Conservation (phyloP, 2,329 filamentous ascomycete species). For the Ophiostoma triangulosporum region DNA sequence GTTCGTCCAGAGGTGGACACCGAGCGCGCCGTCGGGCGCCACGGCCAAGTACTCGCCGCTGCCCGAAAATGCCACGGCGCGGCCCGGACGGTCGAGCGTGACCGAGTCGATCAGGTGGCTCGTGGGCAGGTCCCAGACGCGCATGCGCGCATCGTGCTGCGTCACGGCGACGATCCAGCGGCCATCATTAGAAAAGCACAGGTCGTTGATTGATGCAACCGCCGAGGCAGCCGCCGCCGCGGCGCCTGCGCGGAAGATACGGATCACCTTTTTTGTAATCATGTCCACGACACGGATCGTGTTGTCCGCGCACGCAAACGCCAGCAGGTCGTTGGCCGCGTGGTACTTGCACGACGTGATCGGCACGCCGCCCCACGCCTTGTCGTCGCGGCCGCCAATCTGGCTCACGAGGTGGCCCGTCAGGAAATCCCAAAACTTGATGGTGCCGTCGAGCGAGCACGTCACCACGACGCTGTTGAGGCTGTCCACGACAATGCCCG, state of each 20-base stretch:
- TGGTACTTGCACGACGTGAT: conserved; percentile 73
- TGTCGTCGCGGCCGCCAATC: conserved; percentile 54
- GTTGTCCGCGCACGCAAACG: conserved; percentile 77
- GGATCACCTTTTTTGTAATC: conserved; percentile 77
- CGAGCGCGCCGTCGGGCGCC: conserved; percentile 65
- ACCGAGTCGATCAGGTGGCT: conserved; percentile 92
- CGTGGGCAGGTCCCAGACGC: conserved; percentile 91
- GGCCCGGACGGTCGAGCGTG: conserved; percentile 64
- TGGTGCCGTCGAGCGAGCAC: conserved; percentile 76
- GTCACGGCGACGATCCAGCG: conserved; percentile 87
- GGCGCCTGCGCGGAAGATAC: conserved; percentile 74
- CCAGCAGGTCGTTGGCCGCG: conserved; percentile 68
- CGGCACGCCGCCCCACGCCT: conserved; percentile 41
- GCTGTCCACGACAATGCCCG: conserved; percentile 77
- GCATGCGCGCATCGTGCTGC: conserved; percentile 63
- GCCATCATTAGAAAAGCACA: conserved; percentile 83
- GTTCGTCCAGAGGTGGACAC: conserved; percentile 95
- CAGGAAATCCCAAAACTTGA: conserved; percentile 97
- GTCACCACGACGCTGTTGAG: conserved; percentile 78
- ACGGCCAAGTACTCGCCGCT: conserved; percentile 94
- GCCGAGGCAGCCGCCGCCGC: neutral
- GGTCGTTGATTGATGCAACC: conserved; percentile 50
- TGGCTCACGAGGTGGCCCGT: conserved; percentile 68
- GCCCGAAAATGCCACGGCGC: conserved; percentile 70
- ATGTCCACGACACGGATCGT: conserved; percentile 83